Base-by-base conservation (phyloP, 345 rosid genomes). In the Capsella bursapastoris region DNA sequence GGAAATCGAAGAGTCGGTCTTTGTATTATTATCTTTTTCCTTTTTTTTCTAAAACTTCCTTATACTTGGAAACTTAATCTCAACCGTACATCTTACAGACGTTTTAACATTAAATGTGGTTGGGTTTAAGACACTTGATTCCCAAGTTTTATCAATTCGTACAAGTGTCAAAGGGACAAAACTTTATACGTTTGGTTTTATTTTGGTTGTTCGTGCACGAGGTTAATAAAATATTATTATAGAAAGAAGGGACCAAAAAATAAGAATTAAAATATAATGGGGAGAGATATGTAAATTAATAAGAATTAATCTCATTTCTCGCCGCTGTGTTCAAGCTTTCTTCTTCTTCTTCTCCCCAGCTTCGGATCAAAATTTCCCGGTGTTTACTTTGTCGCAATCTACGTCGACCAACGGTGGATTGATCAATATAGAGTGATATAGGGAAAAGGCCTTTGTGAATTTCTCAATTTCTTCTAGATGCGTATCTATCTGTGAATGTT, bases 321-420 rank as follows among this genome's bases (percentile, higher is more conserved):
- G 58, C 77, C 55, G 69, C 61, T 71, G 28, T 50, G 43, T 31
- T 64, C 12, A 37, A 28, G 47, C 45, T 58, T 8, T 58, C 8
- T 7, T 59, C 45, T 49, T 16, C 10, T 59, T 12, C 43, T 51
- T 67, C 73, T 59, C 35, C 74, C 14, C 15, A 31, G n/a, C 57
- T 53, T 61, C 64, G 64, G 70, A 69, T 68, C 57, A 62, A 52
- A 67, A 59, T 0, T 1, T 34, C 10, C 43, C 69, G 74, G 57
- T 51, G 41, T 67, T 45, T 6, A 40, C 37, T 66, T 9, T 66
- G 9, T 53, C 37, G 16, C 65, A 45, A 57, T 58, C 47, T 34
- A 65, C 50, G 60, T 57, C 35, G 29, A 34, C 11, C 37, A 34
- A n/a, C 70, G 49, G 57, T 73, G 78, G 3, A 66, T 66, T 38